Base-by-base conservation (phyloP, 2,329 filamentous ascomycete genomes). In the Aurifilum marmelostoma region DNA sequence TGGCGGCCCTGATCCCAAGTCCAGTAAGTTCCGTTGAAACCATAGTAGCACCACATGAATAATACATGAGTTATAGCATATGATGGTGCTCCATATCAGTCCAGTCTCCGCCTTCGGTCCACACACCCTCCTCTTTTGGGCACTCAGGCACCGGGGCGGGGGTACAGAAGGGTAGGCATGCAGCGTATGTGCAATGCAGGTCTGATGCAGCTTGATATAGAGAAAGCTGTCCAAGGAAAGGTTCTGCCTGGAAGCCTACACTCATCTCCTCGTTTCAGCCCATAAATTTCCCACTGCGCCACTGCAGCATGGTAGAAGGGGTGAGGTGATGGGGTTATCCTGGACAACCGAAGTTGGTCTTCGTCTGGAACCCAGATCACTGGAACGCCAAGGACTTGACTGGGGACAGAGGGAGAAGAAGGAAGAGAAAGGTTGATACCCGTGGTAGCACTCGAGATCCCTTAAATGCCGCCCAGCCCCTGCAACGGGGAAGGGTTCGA, bases 121-220 rank as follows among this genome's bases (percentile, higher is more conserved):
- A 56, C 27, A 12, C 47, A 34, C 34, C 34, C 34, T 34, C 34
- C 34, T 34, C 34, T 5, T 27, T 56, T 29, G 52, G 14, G 52
- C 6, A 6, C 18, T 47, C n/a, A 8, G 43, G n/a, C 21, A 7
- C 43, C 21, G n/a, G 8, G 21, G 43, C 9, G 21, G 43, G 43
- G 34, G 34, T 34, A 21, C 18, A 21, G 16, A 47, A 56, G 11
- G 16, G 41, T 11, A 50, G 54, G 27, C 34, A 11, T 39, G 11
- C 34, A 34, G 8, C 8, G 34, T 8, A 34, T 4, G 34, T 34
- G 4, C 8, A 8, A 24, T 60, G 60, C 60, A 63, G 60, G 6
- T 50, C 27, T 39, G 37, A 47, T 62, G 60, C 60, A 43, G 39
- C 24, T 63, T 63, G 60, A 63, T 14, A 63, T 41, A 18, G 16